These are phyloP conservation scores for Amylocystis lapponica DNA, from an alignment of 768 basidiomycete species.

Conservation along the genomic window DNA sequence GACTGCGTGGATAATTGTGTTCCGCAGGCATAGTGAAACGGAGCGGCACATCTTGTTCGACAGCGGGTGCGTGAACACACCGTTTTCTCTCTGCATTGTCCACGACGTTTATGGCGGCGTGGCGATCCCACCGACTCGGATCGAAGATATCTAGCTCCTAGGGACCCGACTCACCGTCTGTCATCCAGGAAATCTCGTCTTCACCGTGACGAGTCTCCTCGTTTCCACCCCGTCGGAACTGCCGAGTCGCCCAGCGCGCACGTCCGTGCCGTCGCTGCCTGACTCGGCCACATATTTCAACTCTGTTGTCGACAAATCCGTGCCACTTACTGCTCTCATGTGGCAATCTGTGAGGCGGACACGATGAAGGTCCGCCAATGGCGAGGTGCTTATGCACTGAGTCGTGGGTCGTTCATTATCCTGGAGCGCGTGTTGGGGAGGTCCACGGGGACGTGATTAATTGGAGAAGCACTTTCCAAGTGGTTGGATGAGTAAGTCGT, in stretches of 20 bases:
- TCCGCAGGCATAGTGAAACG: slow-evolving; percentile 25
- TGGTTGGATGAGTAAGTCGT: too few relatives aligned
- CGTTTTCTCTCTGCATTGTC: neutral
- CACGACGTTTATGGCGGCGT: slow-evolving; percentile 25
- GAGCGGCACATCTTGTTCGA: slow-evolving; percentile 19
- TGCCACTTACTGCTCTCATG: neutral
- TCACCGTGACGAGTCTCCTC: neutral
- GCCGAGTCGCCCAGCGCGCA: neutral
- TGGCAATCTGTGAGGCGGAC: neutral
- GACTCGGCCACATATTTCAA: neutral
- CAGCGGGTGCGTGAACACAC: slow-evolving; percentile 20
- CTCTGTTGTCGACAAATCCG: neutral
- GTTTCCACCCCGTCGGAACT: neutral
- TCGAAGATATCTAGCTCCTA: slow-evolving; percentile 15
- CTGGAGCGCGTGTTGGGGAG: too few relatives aligned
- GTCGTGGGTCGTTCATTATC: too few relatives aligned
- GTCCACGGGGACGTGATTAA: neutral
- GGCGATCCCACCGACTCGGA: slow-evolving; percentile 21
- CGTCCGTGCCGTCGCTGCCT: neutral
- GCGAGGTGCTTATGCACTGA: neutral
- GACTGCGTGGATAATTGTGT: neutral
- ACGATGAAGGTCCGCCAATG: neutral
- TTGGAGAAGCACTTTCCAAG: too few relatives aligned
- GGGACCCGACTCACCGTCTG: neutral
- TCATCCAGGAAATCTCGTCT: neutral